Evolutionary conservation across 176 grass and related monocot genomes (phyloP).

Genomic region (Oryza glaberrima): DNA sequence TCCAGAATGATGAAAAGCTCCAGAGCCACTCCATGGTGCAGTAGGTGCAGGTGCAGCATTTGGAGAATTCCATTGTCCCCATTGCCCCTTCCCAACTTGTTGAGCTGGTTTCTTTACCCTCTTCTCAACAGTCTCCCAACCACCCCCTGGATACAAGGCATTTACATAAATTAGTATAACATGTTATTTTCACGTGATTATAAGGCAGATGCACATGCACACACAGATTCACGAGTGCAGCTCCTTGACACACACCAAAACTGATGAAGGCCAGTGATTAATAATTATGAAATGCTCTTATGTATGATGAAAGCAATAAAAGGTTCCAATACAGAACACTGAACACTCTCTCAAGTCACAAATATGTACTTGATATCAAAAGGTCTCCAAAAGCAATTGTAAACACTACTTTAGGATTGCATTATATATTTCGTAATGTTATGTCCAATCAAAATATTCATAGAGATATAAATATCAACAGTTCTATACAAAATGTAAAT

Average conservation of each 20-base stretch:
- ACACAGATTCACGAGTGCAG: neutral
- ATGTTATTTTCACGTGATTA: neutral
- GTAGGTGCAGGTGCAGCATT: slow-evolving; percentile 37
- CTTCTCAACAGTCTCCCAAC: slow-evolving; percentile 71
- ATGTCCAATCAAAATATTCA: neutral
- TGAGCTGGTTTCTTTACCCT: slow-evolving; percentile 63
- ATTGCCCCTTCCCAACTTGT: slow-evolving; percentile 38
- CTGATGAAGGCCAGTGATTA: neutral
- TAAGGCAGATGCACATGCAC: neutral
- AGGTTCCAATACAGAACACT: neutral
- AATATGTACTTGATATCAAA: neutral
- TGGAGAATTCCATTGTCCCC: slow-evolving; percentile 29
- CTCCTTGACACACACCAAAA: neutral
- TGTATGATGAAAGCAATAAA: neutral
- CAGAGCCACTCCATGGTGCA: slow-evolving; percentile 49
- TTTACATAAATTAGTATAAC: slow-evolving; percentile 18
- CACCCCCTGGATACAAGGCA: slow-evolving; percentile 38
- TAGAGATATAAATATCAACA: neutral
- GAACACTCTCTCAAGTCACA: neutral
- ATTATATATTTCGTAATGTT: neutral
- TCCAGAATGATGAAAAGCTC: slow-evolving; percentile 38
- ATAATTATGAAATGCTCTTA: neutral
- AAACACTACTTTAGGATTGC: too few species aligned
- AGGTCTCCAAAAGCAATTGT: too few species aligned
- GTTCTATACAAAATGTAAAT: neutral